Conservation (phyloP, 129 eudicot species). For the Escallonia herrerae region DNA sequence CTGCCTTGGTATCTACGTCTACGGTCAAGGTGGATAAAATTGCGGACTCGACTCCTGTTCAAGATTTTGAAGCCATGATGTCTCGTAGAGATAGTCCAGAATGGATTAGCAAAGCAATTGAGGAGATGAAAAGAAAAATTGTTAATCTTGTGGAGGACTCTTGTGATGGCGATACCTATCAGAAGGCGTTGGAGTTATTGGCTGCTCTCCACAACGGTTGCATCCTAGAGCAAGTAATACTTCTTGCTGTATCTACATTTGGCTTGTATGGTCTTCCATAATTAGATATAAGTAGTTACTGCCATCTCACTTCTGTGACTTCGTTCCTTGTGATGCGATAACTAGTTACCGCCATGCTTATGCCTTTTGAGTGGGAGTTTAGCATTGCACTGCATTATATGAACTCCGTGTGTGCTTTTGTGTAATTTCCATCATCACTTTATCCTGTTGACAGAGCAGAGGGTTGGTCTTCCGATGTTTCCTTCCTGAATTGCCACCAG, state of each 20-base stretch:
- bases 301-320: too few species aligned
- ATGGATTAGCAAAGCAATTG: constrained; percentile 84
- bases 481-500: too few species aligned
- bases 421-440: too few species aligned
- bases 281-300: too few species aligned
- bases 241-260: not conserved
- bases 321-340: too few species aligned
- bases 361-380: too few species aligned
- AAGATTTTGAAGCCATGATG: constrained; percentile 88
- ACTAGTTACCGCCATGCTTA: too few species aligned
- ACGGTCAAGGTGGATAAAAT: constrained; percentile 49
- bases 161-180: constrained; percentile 57
- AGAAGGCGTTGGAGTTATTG: constrained; percentile 64
- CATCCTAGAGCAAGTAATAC: constrained; percentile 73
- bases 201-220: constrained; percentile 84
- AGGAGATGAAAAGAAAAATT: constrained; percentile 65
- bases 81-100: constrained; percentile 85
- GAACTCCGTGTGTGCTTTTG: too few species aligned
- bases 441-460: too few species aligned
- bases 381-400: too few species aligned
- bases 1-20: constrained; percentile 37
- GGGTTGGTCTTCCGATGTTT: too few species aligned
- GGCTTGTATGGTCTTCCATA: not conserved
- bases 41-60: constrained; percentile 61
- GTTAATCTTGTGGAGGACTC: constrained; percentile 56